Conservation (phyloP, 1,139 yeast genomes). For the Wickerhamomyces sp. region DNA sequence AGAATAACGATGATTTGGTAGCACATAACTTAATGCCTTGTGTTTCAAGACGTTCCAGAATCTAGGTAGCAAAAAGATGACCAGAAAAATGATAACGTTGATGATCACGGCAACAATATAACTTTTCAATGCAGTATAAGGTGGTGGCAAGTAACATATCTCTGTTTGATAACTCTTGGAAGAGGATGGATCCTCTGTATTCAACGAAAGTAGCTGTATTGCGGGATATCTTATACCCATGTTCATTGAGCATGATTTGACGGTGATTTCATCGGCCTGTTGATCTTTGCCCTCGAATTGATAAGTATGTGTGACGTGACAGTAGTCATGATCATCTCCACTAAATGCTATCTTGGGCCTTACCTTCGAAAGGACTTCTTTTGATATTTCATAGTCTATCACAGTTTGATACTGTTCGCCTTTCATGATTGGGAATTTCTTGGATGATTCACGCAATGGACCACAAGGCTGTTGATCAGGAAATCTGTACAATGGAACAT, state of each 20-base stretch:
- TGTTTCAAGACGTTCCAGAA: constrained; percentile 8
- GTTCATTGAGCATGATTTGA: constrained; percentile 88
- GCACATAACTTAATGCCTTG: background rate
- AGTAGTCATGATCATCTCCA: constrained; percentile 97
- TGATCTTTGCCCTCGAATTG: constrained; percentile 28
- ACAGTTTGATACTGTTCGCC: constrained; percentile 84
- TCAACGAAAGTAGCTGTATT: constrained; percentile 69
- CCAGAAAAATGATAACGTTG: constrained; percentile 8
- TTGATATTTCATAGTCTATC: constrained; percentile 52
- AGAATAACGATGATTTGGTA: constrained; percentile 1
- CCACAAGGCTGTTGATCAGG: constrained; percentile 58
- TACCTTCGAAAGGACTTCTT: constrained; percentile 48
- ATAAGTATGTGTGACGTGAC: constrained; percentile 65
- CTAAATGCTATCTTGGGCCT: constrained; percentile 71
- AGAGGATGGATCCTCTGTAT: constrained; percentile 37
- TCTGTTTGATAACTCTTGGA: constrained; percentile 35
- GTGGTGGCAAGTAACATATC: constrained; percentile 70
- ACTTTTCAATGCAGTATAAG: constrained; percentile 46
- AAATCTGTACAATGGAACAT: constrained; percentile 71
- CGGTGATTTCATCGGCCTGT: constrained; percentile 70
- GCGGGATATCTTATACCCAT: constrained; percentile 87
- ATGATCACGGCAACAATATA: constrained; percentile 29
- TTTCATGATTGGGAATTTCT: constrained; percentile 56
- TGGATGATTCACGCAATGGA: constrained; percentile 56
- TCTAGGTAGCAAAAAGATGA: constrained; percentile 17